A percentile compares a stretch with the other conserved stretches of the same genome.
phyloP scores from a whole-genome alignment of 2,329 filamentous ascomycete genomes.

The Cladosporium sp. region DNA sequence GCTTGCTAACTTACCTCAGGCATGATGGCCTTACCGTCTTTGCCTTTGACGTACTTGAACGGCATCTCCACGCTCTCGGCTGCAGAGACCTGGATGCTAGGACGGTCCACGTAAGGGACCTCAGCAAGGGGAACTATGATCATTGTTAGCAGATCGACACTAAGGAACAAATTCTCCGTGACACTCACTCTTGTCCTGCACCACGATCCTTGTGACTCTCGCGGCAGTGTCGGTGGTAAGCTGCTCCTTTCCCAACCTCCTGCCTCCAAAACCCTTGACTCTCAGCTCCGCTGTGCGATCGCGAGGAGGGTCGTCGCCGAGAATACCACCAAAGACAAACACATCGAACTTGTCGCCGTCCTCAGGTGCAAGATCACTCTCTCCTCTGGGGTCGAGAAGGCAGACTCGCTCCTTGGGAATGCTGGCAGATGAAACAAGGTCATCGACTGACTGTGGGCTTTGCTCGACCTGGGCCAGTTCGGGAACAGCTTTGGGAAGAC shows the following conservation, averaged over 20 bases:
- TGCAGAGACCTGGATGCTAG: conserved; percentile 84
- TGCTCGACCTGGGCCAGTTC: conserved; percentile 64
- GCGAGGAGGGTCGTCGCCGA: conserved; percentile 91
- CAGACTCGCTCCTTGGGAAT: conserved; percentile 63
- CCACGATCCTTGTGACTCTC: conserved; percentile 84
- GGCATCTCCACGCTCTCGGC: conserved; percentile 92
- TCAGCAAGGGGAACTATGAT: conserved; percentile 69
- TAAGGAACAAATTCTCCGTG: neutral
- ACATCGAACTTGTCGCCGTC: conserved; percentile 83
- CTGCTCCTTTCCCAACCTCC: conserved; percentile 85
- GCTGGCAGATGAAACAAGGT: conserved; percentile 37
- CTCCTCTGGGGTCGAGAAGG: conserved; percentile 82
- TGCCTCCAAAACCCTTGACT: conserved; percentile 86
- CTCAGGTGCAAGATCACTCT: conserved; percentile 76
- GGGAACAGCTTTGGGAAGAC: conserved; percentile 58
- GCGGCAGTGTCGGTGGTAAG: conserved; percentile 99
- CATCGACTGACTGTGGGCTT: conserved; percentile 43
- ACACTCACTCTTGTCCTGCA: conserved; percentile 73
- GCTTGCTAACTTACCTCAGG: conserved; percentile 63
- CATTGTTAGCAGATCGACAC: conserved; percentile 4
- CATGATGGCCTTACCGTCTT: conserved; percentile 79
- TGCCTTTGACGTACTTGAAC: conserved; percentile 85
- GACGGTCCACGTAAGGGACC: conserved; percentile 81
- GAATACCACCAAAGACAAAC: conserved; percentile 93
- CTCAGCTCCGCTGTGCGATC: conserved; percentile 94